These are phyloP conservation scores for Telfairia occidentalis DNA, from an alignment of 331 rosid genomes.

Conservation along the genomic window DNA sequence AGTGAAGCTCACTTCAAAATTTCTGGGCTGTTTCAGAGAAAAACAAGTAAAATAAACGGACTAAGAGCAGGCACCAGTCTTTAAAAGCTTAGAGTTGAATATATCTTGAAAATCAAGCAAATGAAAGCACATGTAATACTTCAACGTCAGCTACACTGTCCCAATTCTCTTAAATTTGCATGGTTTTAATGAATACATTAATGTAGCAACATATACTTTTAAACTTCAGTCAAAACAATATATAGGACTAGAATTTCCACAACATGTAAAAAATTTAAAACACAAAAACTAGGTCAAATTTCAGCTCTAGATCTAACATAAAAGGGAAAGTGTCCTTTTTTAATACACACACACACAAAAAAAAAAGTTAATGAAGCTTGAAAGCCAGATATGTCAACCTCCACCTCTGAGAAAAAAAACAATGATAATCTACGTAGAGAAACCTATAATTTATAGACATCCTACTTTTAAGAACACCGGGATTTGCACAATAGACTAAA, in stretches of 20 bases:
- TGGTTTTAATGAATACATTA: neutral
- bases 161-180: neutral
- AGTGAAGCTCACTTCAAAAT: conserved; percentile 5
- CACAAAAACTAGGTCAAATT: neutral
- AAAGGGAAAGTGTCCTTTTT: neutral
- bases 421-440: neutral
- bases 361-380: neutral
- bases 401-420: neutral
- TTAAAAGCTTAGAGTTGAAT: neutral
- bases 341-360: neutral
- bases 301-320: neutral
- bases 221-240: neutral
- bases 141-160: neutral
- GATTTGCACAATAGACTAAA: neutral
- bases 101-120: neutral
- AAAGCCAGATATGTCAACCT: neutral
- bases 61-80: neutral
- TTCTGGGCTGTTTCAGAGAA: neutral
- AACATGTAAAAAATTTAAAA: neutral
- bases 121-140: neutral
- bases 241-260: neutral
- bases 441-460: neutral
- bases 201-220: neutral
- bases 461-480: neutral
- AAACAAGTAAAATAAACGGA: neutral